Conservation (phyloP, 208 protist genomes). For the Trypanosoma lewisi region DNA sequence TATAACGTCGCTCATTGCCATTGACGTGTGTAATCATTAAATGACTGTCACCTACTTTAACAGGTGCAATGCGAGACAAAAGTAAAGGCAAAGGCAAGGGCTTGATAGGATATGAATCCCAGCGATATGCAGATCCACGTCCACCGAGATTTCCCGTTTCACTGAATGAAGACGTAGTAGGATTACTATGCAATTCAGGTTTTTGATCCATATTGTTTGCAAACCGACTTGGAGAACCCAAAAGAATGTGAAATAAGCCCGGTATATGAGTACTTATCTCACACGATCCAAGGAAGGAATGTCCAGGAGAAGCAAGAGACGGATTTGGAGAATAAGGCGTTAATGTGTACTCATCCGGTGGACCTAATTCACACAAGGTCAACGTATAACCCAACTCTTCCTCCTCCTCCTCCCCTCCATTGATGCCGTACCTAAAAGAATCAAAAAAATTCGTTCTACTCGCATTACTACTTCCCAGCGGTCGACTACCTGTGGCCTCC, state of each 20-base stretch:
- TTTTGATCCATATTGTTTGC: neutral
- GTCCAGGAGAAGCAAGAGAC: neutral
- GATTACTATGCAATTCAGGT: neutral
- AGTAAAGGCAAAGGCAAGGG: slow-evolving; percentile 78
- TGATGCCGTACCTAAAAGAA: neutral
- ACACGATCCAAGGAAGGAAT: neutral
- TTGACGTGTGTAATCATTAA: slow-evolving; percentile 78
- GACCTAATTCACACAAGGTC: slow-evolving; percentile 65
- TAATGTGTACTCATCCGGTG: neutral
- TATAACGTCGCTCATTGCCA: slow-evolving; percentile 47
- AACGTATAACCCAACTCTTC: slow-evolving; percentile 74
- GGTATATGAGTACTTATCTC: too few relatives aligned
- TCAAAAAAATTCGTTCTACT: neutral
- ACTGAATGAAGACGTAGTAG: neutral
- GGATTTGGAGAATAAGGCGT: too few relatives aligned
- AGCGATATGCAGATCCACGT: neutral
- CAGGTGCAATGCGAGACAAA: slow-evolving; percentile 49
- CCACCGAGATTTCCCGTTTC: neutral
- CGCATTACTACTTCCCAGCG: neutral
- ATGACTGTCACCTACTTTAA: slow-evolving; percentile 65
- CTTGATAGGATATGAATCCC: slow-evolving; percentile 33
- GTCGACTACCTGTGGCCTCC: neutral
- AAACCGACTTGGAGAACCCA: too few relatives aligned
- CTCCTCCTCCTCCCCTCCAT: slow-evolving; percentile 20
- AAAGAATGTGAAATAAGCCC: too few relatives aligned